These are phyloP conservation scores for Oemleria cerasiformis DNA, from an alignment of 306 rosid species.

Conservation along the genomic window DNA sequence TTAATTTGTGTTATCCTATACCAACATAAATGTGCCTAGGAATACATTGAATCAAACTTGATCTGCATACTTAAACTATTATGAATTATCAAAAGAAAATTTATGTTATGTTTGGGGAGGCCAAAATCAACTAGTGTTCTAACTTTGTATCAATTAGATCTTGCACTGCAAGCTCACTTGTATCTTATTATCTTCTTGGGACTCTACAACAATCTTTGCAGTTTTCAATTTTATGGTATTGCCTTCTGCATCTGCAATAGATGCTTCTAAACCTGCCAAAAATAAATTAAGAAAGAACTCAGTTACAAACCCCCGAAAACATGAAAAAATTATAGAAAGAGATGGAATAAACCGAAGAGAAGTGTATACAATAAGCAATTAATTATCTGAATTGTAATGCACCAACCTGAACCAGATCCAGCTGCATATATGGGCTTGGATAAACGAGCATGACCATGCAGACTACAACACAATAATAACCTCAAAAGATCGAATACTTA, in stretches of 20 bases:
- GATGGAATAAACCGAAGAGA: neutral
- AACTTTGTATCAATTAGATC: neutral
- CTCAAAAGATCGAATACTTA: neutral
- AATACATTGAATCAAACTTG: neutral
- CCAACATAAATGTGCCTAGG: constrained; percentile 3
- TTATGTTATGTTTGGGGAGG: neutral
- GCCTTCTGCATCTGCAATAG: constrained; percentile 48
- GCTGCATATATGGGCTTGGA: constrained; percentile 28
- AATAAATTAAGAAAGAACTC: constrained; percentile 8
- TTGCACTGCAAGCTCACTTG: constrained; percentile 50
- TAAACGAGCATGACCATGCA: constrained; percentile 17
- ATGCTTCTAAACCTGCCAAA: constrained; percentile 71
- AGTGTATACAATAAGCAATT: neutral
- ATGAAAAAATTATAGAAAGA: constrained; percentile 1
- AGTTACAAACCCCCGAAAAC: neutral
- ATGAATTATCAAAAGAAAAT: neutral
- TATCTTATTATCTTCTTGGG: constrained; percentile 52
- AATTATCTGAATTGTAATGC: neutral
- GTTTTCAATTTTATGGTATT: constrained; percentile 36
- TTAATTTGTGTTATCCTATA: neutral
- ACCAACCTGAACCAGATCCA: constrained; percentile 36
- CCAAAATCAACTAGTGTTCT: neutral
- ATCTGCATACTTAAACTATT: neutral
- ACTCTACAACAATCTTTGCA: constrained; percentile 49
- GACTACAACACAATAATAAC: constrained; percentile 14